Base-by-base conservation (phyloP, 176 grass and related monocot species). In the Aegilops umbellulata region DNA sequence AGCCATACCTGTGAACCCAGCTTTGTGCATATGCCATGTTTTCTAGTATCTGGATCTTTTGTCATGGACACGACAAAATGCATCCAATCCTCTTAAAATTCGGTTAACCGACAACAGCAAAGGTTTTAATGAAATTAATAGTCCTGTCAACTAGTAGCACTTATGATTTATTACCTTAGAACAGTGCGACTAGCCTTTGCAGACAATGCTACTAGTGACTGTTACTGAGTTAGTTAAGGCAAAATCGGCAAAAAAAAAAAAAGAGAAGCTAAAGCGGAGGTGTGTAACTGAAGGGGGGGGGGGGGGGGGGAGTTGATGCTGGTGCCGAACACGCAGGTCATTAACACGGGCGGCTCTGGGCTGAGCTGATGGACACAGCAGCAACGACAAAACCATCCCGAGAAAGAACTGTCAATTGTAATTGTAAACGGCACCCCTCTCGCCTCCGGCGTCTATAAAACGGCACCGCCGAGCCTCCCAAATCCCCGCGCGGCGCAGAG, bases 381-480 rank as follows among this genome's bases (percentile, higher is more conserved):
- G 47, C 26, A 53, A 53, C 16, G 49, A 53, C 49, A 53, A 53
- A 53, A 19, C 16, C 16, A 19, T 53, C 49, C 49, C 49, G 4
- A 53, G 49, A 53, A 2, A 53, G 49, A 53, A 53, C 5, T 53
- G 49, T 53, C 1, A 53, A 53, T 53, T 53, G 49, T 19, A 53
- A 53, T 19, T 53, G 49, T 19, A 53, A 53, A 53, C 16, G 47
- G 44, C 44, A 4, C 47, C 47, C 22, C 0, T 23, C n/a, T 4
- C 12, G 12, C 2, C 12, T 3, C 17, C 0, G 9, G 10, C 61
- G 67, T 46, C 85, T 77, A 87, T 91, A 91, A 84, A 86, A 51
- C 10, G 10, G 22, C 16, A 0, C 0, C 13, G 2, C 11, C 47
- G 76, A 16, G 81, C 76, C 84, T 76, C 81, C 69, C 67, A 80